Evolutionary conservation across 345 rosid species (phyloP), one percentile per base, ranked within the genome.

Genomic region (Jatropha curcas): DNA sequence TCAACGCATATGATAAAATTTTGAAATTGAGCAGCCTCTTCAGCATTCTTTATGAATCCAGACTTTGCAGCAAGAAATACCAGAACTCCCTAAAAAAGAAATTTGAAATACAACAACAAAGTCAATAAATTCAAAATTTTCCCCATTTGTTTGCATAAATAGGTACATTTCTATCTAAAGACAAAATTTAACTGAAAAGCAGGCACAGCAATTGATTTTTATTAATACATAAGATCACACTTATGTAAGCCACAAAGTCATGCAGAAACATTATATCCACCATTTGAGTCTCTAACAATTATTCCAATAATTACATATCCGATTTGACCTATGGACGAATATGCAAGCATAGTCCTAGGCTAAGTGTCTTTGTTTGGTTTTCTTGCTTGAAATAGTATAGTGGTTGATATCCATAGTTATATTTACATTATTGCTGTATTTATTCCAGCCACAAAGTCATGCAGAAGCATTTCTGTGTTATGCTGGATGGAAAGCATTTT

Each of bases 31-130:
- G 98, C 99, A 59, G 99, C 98, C 76, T 87, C 93, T 31, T 93
- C 98, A 62, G 87, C 87, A 67, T 87, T 84, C 79, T 86, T 86
- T 56, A 93, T 91, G 41, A 83, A 86, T 75, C 91, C 90, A 69
- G 97, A 88, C 66, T 91, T 96, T 70, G 99, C 99, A 82, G 93
- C 93, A 50, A 96, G 97, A 81, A 96, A 96, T 79, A 96, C 88
- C 61, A 93, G 79, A 82, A 96, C 98, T 48, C 99, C 99, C 99
- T 96, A 84, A 50, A 73, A 74, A 68, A 41, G 50, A 58, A 22
- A 53, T 55, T 14, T 22, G 11, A 53, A 25, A 63, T 11, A 20
- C 13, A 7, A 37, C 31, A 4, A 24, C 6, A 62, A 50, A 17
- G 25, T 10, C 68, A 10, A 33, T 63, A 70, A 55, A 52, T 46